Evolutionary conservation across 768 basidiomycete genomes (phyloP), one percentile per base, ranked within the genome.

Genomic region (Infundibulicybe gibba): DNA sequence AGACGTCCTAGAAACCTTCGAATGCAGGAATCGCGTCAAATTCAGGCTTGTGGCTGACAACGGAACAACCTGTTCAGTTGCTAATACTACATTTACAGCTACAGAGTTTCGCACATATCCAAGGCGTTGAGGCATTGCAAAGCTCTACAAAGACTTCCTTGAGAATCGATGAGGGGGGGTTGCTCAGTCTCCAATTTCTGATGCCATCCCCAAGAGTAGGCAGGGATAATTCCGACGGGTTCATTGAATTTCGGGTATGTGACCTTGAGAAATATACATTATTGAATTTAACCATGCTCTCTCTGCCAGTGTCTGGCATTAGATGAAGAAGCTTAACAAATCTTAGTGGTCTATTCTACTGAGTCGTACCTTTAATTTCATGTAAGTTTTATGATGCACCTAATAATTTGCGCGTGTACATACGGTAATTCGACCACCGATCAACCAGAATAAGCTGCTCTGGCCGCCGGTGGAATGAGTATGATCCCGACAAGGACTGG

Each of bases 1-100:
- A 41, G 93, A 97, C 42, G 89, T 98, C 0, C 75, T 97, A 25
- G 93, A 97, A 64, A 80, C 83, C 0, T 93, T 97, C 56, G 90
- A 95, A 50, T 97, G 94, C 61, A 70, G 64, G 10, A 69, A 73
- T 32, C 66, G 69, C 6, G 75, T 93, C 30, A 74, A 70, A 32
- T 90, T 90, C 63, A 89, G 83, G 93, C 93, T 25, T 51, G 40
- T 70, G 45, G 40, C 16, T 10, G 34, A 32, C 37, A 13, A n/a
- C 16, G 20, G 5, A 21, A 39, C 30, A 43, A 20, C n/a, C 12
- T 34, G 14, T 40, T 21, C n/a, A n/a, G 25, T 25, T 8, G 25
- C 25, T 25, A 25, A 25, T 25, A 8, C 4, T 4, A 44, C 9
- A 35, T 34, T n/a, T 15, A 5, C 56, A 97, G 94, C 56, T 97